A percentile compares a stretch with the other conserved stretches of the same genome.
Evolutionary conservation across 2,329 filamentous ascomycete genomes (phyloP).

Genomic region (Hymenoscyphus scutula): DNA sequence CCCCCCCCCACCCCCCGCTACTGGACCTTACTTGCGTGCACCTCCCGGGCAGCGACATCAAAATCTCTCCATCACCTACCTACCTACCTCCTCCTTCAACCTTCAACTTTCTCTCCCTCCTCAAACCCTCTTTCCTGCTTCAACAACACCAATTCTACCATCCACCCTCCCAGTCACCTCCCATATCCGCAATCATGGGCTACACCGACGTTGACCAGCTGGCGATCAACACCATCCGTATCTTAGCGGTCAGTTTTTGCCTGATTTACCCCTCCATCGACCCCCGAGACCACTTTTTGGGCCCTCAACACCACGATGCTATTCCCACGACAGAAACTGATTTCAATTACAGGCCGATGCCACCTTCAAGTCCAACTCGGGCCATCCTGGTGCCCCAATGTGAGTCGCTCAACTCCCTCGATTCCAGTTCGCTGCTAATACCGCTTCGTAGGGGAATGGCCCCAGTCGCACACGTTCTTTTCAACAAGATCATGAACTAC

Average conservation of each 20-base stretch:
- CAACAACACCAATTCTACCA: slow-evolving; percentile 4
- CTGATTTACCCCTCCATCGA: slow-evolving; percentile 39
- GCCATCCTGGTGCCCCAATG: slow-evolving; percentile 98
- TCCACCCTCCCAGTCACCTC: not conserved
- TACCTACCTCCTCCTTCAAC: not conserved
- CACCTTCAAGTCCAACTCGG: slow-evolving; percentile 91
- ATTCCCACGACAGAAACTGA: not conserved
- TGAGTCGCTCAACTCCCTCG: slow-evolving; percentile 42
- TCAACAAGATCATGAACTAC: slow-evolving; percentile 99
- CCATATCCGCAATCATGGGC: slow-evolving; percentile 59
- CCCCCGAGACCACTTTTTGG: not conserved
- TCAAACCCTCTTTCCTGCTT: not conserved
- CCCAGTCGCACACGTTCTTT: slow-evolving; percentile 92
- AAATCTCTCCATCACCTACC: not conserved
- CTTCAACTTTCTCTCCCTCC: not conserved
- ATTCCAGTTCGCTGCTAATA: slow-evolving; percentile 35
- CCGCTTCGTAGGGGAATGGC: slow-evolving; percentile 67
- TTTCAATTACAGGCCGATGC: slow-evolving; percentile 77
- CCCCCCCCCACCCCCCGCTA: not conserved
- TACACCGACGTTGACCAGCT: slow-evolving; percentile 85
- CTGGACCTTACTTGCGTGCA: no score
- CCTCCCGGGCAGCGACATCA: slow-evolving; percentile 4
- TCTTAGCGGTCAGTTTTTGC: slow-evolving; percentile 76
- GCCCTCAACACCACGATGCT: slow-evolving; percentile 1
- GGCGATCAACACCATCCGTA: slow-evolving; percentile 97